Conservation (phyloP, 2,329 filamentous ascomycete species). For the Aspergillus phoenicis region DNA sequence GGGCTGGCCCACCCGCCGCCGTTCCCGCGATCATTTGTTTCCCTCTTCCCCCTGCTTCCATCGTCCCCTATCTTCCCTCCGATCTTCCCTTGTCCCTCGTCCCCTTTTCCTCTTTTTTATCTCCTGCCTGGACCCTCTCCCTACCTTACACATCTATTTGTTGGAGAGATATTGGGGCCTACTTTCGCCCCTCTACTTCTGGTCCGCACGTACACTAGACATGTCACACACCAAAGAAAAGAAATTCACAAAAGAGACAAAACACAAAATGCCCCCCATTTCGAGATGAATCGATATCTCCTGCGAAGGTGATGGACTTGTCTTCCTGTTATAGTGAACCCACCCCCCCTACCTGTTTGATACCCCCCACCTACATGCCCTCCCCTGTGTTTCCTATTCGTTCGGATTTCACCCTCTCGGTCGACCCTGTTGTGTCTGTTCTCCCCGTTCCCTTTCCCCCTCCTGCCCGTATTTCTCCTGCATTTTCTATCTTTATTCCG, state of each 20-base stretch:
- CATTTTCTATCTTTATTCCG: slow-evolving; percentile 20
- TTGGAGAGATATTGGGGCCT: slow-evolving; percentile 26
- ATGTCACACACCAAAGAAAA: slow-evolving; percentile 25
- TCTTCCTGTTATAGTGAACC: slow-evolving; percentile 12
- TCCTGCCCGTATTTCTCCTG: slow-evolving; percentile 8
- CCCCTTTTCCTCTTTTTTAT: not conserved
- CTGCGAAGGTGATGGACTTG: slow-evolving; percentile 12
- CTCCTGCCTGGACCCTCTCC: not conserved
- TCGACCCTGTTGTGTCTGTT: not conserved
- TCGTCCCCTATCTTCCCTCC: not conserved
- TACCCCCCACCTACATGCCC: slow-evolving; percentile 23
- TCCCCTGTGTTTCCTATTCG: slow-evolving; percentile 7
- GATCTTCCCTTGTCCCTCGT: not conserved
- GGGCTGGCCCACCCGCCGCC: slow-evolving; percentile 7
- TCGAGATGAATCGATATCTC: not conserved
- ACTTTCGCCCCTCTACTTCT: slow-evolving; percentile 32
- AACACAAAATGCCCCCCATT: slow-evolving; percentile 7
- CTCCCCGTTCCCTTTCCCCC: not conserved
- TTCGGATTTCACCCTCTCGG: slow-evolving; percentile 3
- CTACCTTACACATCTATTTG: slow-evolving; percentile 10
- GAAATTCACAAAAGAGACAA: slow-evolving; percentile 17
- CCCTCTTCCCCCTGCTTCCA: slow-evolving; percentile 1
- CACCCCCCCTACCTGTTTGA: slow-evolving; percentile 22
- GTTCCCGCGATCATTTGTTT: not conserved
- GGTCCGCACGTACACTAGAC: slow-evolving; percentile 26